Evolutionary conservation across 257 asterid species (phyloP).

Genomic region (Pogostemon cablin): DNA sequence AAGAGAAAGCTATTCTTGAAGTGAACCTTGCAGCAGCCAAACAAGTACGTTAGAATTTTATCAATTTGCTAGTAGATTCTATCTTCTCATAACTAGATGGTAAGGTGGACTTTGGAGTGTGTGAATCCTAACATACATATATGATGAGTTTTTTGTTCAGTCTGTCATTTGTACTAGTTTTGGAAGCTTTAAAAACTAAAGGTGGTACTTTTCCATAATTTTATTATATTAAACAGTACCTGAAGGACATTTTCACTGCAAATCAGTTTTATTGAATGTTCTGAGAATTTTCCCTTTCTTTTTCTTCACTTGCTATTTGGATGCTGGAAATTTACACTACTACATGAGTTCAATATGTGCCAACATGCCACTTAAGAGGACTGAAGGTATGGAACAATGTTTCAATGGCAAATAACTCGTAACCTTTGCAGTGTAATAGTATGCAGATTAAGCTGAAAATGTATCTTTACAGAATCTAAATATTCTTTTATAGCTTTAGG

Average conservation of each 20-base stretch:
- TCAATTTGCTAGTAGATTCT: conserved; percentile 22
- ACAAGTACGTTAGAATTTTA: conserved; percentile 56
- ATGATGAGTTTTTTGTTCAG: conserved; percentile 20
- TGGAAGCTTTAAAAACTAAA: background rate
- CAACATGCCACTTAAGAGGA: conserved; percentile 4
- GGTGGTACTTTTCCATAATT: background rate
- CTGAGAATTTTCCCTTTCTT: conserved; percentile 5
- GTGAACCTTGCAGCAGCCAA: conserved; percentile 96
- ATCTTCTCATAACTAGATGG: conserved; percentile 23
- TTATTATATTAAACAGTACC: conserved; percentile 7
- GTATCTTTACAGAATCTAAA: background rate
- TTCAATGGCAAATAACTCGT: background rate
- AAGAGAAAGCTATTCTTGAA: conserved; percentile 88
- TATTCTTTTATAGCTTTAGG: background rate
- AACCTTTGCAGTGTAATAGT: background rate
- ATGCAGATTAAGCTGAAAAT: background rate
- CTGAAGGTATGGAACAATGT: background rate
- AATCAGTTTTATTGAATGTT: conserved; percentile 6
- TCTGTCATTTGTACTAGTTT: conserved; percentile 2
- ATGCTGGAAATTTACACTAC: conserved; percentile 8
- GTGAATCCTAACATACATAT: conserved; percentile 9
- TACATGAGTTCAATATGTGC: background rate
- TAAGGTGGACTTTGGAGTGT: conserved; percentile 14
- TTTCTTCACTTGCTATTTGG: conserved; percentile 25
- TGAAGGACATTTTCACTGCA: background rate